Evolutionary conservation across 257 asterid genomes (phyloP), one percentile per base, ranked within the genome.

Genomic region (Solanum bulbocastanum): DNA sequence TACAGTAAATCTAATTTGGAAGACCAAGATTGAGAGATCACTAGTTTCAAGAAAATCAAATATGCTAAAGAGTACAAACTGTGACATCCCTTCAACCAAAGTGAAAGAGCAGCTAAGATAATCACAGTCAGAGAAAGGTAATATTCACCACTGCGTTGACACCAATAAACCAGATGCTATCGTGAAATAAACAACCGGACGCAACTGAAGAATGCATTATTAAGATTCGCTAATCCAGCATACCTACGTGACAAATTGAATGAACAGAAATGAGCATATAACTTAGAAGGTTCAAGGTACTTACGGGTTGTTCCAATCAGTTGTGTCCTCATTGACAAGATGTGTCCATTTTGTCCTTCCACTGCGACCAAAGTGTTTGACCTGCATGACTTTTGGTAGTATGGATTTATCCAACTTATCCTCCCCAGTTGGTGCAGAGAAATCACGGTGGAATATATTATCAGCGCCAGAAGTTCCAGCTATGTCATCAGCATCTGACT

Each of bases 331-430:
- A 25, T 94, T 93, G 90, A 95, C 98, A 87, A 96, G 98, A 92
- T 96, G 98, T 65, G 98, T 95, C 98, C 99, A 96, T 90, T 96
- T 96, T 11, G 98, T 94, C 93, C 98, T 94, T 90, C 99, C 99
- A 93, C 99, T 95, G 40, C 96, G 96, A 75, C 99, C 99, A 75
- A 96, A 96, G 93, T 95, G 98, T 91, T 96, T 96, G 88, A 96
- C 99, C 92, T 96, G 99, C 99, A 96, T 96, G 88, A 96, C 96
- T 90, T 95, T 95, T 11, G 99, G 99, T 89, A 95, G 91, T 74
- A 93, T 93, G 46, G 98, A 91, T 94, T 96, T 95, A 65, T 96
- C 94, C 96, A 96, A 92, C 92, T 90, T 95, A 90, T 96, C 99
- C 89, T 96, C 99, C 79, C 99, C 99, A 69, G 99, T 96, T 10